Base-by-base conservation (phyloP, 192 early-diverging fungal species). In the Podila clonocystis region DNA sequence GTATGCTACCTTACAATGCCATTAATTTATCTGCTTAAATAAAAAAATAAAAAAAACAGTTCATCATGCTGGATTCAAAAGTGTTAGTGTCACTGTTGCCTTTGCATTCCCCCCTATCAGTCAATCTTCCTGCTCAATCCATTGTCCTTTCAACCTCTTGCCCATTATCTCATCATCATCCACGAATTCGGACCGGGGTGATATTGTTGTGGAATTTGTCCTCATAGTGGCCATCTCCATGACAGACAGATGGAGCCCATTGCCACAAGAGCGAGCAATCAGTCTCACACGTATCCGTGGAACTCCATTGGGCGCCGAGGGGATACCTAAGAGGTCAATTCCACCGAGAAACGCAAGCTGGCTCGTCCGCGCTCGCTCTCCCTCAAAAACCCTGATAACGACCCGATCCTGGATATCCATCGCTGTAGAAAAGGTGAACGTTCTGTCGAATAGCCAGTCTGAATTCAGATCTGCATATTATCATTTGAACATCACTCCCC, bases 281-380 rank as follows among this genome's bases (percentile, higher is more conserved):
- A 97, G 95, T 59, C 93, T 92, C 63, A 97, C 96, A 84, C 94
- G 92, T 72, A 97, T 94, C 86, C 96, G 94, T 38, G 95, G 96
- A 38, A 94, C 89, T 74, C 96, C 96, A 85, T 94, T 93, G 49
- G 94, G 93, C 22, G 96, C 95, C 33, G 95, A 95, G 20, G 96
- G 92, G 74, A 97, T 88, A 49, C 96, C 96, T 49, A 45, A 28
- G 63, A 64, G 63, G 13, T 64, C 63, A 91, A 97, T 95, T 83
- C 95, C 94, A 71, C 96, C 96, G 63, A 97, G 87, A 20, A 96
- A 85, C 84, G 95, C 95, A 90, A 96, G 96, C 89, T 97, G 94
- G 66, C 89, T 88, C 50, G 93, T 91, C 55, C 95, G 84, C 84
- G 96, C 94, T 83, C 95, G 92, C 87, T 97, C 95, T 71, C 95